Base-by-base conservation (phyloP, 768 basidiomycete species). In the Termitomyces sp. region DNA sequence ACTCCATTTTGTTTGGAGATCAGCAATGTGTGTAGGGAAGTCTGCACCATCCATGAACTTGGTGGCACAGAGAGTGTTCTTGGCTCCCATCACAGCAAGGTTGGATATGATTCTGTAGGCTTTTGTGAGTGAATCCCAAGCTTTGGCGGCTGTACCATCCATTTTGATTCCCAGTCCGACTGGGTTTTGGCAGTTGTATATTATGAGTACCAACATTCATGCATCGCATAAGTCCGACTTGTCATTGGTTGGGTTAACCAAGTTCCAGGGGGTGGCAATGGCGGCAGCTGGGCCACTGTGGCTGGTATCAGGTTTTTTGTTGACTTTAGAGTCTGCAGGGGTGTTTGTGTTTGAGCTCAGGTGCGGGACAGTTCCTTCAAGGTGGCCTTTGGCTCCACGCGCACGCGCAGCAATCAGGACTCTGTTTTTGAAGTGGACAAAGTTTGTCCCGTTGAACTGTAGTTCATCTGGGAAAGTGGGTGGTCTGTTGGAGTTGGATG, bases 151-250 rank as follows among this genome's bases (percentile, higher is more conserved):
- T 0, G 56, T 63, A 3, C 66, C 63, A 27, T 61, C 61, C 15
- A 56, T 54, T 18, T 61, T 60, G 5, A 67, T 36, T 0, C 64
- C 67, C 3, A 64, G 33, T 5, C 66, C 66, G 7, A 67, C 41
- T 0, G 62, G 58, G 36, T 68, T 63, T 32, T 65, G 63, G 36
- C 59, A 57, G 49, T 68, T 68, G 23, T 61, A 54, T 12, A 60
- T 41, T 23, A 68, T 51, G 0, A 62, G 56, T 0, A 52, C 56
- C 2, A 52, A 38, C 5, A 61, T 51, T 56, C 63, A 60, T 0
- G 57, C 60, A 27, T 69, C 62, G 1, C 60, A 49, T 6, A 53
- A 45, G 2, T 53, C 50, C 63, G 61, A 69, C 25, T 69, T 61
- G 0, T 61, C 57, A 7, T 22, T 3, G 1, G 59, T 56, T 2